A percentile compares a stretch with the other conserved stretches of the same genome.
These are phyloP conservation scores for Phytophthora europaea DNA, from an alignment of 352 stramenopile species.

Conservation along the genomic window DNA sequence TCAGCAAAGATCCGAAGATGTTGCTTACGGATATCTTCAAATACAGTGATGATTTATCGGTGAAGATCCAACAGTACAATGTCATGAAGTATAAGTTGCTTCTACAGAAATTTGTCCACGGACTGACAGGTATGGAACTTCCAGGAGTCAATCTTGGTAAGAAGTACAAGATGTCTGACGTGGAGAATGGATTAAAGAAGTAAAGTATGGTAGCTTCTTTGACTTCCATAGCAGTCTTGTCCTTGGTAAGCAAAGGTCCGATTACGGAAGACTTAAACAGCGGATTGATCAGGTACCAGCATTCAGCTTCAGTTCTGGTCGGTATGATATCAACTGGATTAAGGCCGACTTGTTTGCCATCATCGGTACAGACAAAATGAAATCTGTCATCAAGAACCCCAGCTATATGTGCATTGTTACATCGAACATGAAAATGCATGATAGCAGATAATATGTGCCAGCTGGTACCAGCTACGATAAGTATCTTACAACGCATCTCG, in stretches of 20 bases:
- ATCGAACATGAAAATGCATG: constrained; percentile 10
- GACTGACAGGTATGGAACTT: constrained; percentile 13
- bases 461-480: constrained; percentile 19
- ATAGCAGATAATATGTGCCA: constrained; percentile 8
- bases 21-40: constrained; percentile 9
- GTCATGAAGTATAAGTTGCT: background rate
- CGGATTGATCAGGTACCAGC: constrained; percentile 12
- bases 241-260: background rate
- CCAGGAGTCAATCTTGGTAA: constrained; percentile 2
- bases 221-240: background rate
- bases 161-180: constrained; percentile 3
- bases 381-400: constrained; percentile 40
- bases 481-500: constrained; percentile 33
- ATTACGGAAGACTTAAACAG: background rate
- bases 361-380: constrained; percentile 17
- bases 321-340: constrained; percentile 38
- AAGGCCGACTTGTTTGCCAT: constrained; percentile 41
- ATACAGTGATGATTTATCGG: background rate
- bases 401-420: constrained; percentile 18
- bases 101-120: constrained; percentile 6
- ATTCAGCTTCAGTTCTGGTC: constrained; percentile 18
- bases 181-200: constrained; percentile 6
- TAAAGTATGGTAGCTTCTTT: constrained; percentile 9
- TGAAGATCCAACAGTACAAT: constrained; percentile 8
- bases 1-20: constrained; percentile 4